A percentile compares a stretch with the other conserved stretches of the same genome.
These are phyloP conservation scores for Phialophora chinensis DNA, from an alignment of 2,329 filamentous ascomycete genomes.

Conservation along the genomic window DNA sequence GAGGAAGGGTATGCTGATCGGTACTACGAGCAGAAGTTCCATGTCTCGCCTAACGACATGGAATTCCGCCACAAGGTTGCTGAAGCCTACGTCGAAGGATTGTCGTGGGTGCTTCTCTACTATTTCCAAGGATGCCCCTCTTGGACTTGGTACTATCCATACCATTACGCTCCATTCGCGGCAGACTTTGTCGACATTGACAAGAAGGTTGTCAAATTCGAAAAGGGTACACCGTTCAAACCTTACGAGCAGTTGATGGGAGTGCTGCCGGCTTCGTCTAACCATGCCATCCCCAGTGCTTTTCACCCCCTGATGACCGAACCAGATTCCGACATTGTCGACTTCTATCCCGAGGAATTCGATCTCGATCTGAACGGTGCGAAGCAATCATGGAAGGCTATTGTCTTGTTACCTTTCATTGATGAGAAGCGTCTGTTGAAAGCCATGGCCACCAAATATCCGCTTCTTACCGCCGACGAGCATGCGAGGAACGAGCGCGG, in stretches of 20 bases:
- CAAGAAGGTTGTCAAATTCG: constrained; percentile 79
- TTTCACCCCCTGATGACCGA: constrained; percentile 93
- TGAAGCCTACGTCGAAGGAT: constrained; percentile 87
- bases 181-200: constrained; percentile 87
- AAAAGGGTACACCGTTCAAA: constrained; percentile 81
- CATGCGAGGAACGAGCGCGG: constrained; percentile 77
- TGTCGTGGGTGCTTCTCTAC: constrained; percentile 94
- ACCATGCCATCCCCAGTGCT: constrained; percentile 83
- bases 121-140: constrained; percentile 98
- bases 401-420: constrained; percentile 92
- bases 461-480: constrained; percentile 77
- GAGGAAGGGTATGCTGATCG: constrained; percentile 93
- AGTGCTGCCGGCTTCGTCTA: constrained; percentile 89
- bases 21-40: constrained; percentile 97
- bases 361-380: constrained; percentile 94
- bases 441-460: constrained; percentile 84
- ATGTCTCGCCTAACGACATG: constrained; percentile 77
- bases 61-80: constrained; percentile 90
- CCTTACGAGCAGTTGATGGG: constrained; percentile 99
- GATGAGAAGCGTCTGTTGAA: constrained; percentile 84
- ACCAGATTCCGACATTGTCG: constrained; percentile 86
- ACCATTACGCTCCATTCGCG: constrained; percentile 97
- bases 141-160: constrained; percentile 99
- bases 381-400: constrained; percentile 97
- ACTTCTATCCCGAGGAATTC: constrained; percentile 97